Evolutionary conservation across 2,329 filamentous ascomycete species (phyloP), one percentile per base, ranked within the genome.

Genomic region (Zasmidium angulare): DNA sequence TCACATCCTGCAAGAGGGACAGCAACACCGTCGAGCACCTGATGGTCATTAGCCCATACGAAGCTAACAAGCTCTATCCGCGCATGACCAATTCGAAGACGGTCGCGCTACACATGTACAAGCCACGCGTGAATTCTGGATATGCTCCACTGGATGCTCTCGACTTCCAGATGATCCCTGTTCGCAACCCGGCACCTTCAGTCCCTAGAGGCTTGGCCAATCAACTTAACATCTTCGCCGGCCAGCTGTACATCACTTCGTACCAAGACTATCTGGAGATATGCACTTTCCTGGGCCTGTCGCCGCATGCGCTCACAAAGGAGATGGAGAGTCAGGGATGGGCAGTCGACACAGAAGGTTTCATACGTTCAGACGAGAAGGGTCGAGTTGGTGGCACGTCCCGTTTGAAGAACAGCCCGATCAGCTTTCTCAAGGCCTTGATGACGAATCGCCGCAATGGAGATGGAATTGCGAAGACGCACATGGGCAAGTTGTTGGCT

Each of bases 181-280:
- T 20, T 2, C 54, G 40, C 21, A 17, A 40, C 21, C 20, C 26
- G 17, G 19, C 23, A 12, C 14, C 21, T 11, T 14, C 19, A 9
- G 19, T 70, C 4, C 67, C 64, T 7, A 69, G 65, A 11, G 66
- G 53, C 0, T 67, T 82, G 0, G 69, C 75, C 0, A 72, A 77
- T 0, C 77, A 84, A 58, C 77, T 91, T 0, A 87, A 89, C 47
- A 72, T 91, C 0, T 90, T 91, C 56, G 77, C 89, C 0, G 88
- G 88, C 0, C 86, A 89, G 56, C 77, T 90, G 0, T 91, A 90
- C 63, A 75, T 90, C 11, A 71, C 69, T 0, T 79, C 77, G 0
- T 83, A 78, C 47, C 59, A 74, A 0, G 81, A 89, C 55, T 91
- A 90, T 61, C 14, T 60, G 11, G 54, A 51, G 14, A 53, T 50